A percentile compares a stretch with the other conserved stretches of the same genome.
Evolutionary conservation across 768 basidiomycete genomes (phyloP).

Genomic region (Leccinum uliginosum): DNA sequence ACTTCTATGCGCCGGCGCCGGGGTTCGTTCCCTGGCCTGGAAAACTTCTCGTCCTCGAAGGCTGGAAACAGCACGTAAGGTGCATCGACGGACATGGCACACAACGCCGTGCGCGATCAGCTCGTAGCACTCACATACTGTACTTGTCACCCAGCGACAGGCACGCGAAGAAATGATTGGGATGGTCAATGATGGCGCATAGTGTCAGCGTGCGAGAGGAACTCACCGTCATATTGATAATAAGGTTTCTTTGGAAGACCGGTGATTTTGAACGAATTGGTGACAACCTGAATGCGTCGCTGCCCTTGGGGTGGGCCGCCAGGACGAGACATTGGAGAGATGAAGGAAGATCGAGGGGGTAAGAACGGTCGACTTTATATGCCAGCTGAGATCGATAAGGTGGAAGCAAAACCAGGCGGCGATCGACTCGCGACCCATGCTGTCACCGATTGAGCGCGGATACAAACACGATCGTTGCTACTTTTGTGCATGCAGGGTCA

Average conservation of each 20-base stretch:
- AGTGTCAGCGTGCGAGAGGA: not conserved
- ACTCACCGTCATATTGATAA: conserved; percentile 32
- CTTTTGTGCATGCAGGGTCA: not conserved
- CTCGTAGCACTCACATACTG: conserved; percentile 26
- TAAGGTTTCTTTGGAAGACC: conserved; percentile 24
- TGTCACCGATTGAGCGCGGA: not conserved
- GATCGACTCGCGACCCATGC: not conserved
- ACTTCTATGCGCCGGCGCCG: conserved; percentile 27
- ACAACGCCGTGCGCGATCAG: not conserved
- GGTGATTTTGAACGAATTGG: conserved; percentile 32
- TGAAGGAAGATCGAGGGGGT: not conserved
- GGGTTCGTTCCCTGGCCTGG: not conserved
- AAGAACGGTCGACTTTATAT: conserved; percentile 6
- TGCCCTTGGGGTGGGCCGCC: conserved; percentile 13
- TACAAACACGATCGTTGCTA: too few species aligned
- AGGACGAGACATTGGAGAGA: conserved; percentile 21
- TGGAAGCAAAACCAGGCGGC: conserved; percentile 1
- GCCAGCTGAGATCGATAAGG: conserved; percentile 24
- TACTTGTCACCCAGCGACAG: not conserved
- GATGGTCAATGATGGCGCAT: conserved; percentile 2
- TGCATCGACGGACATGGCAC: not conserved
- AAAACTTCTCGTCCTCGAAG: conserved; percentile 12
- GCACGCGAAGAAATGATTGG: conserved; percentile 7
- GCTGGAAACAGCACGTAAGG: conserved; percentile 5
- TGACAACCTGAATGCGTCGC: conserved; percentile 24